Base-by-base conservation (phyloP, 768 basidiomycete genomes). In the Chalciporus sphaerocephalus region DNA sequence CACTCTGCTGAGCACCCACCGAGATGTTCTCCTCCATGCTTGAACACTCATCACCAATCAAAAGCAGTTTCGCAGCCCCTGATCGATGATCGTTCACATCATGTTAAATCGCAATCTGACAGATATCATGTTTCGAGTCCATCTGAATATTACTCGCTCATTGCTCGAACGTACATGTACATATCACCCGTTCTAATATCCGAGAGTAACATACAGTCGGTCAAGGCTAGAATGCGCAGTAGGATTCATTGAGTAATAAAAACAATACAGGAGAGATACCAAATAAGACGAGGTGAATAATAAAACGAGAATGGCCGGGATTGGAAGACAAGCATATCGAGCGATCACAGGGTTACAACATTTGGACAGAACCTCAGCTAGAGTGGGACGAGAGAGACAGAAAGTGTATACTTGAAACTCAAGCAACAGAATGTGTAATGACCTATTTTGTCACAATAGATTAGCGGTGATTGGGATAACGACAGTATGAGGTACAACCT, bases 341-440 rank as follows among this genome's bases (percentile, higher is more conserved):
- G 58, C 52, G 55, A 55, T 62, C 57, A 53, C 62, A 43, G 40
- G 44, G 42, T 45, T 64, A 68, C 54, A 55, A 54, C 61, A 61
- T 22, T 50, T 24, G 44, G 36, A 44, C 36, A 38, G 40, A 50
- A 41, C 42, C 45, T 38, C 3, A 51, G 45, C 12, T 42, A 51
- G 17, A 30, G 40, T 58, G 16, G 33, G 43, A 47, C 43, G 44
- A 40, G 28, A 45, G 37, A 24, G 39, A 39, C 15, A 22, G 34
- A 15, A 46, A 23, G 20, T 16, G 20, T 23, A 23, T 6, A 13
- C 17, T 40, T 24, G 23, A 25, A 28, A 40, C 42, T 37, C 32
- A 22, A 12, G 38, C 20, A 4, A 40, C 10, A 25, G 18, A 10
- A 38, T 22, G 24, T 34, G 30, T 40, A n/a, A 9, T 25, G 16